A percentile compares a stretch with the other conserved stretches of the same genome.
Conservation (phyloP, 495 filamentous ascomycete species). For the Tuber umbilicatum region DNA sequence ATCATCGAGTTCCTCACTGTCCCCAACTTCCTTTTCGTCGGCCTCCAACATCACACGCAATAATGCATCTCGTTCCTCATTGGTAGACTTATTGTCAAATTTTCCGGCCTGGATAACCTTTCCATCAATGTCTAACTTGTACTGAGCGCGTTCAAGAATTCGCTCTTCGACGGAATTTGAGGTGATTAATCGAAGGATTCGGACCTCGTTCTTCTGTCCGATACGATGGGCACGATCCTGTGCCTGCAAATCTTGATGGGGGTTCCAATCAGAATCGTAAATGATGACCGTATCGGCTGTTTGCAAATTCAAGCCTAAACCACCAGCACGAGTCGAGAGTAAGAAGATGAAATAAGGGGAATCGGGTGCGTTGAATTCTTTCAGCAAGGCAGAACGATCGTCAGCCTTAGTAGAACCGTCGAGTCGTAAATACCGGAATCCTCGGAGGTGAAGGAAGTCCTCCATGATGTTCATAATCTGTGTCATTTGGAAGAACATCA, state of each 20-base stretch:
- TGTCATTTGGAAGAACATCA: conserved; percentile 99
- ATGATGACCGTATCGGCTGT: conserved; percentile 98
- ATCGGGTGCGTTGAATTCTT: conserved; percentile 76
- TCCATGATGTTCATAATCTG: conserved; percentile 99
- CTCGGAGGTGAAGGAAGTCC: conserved; percentile 81
- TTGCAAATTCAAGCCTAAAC: conserved; percentile 91
- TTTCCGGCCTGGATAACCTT: conserved; percentile 99
- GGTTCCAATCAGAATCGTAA: conserved; percentile 99
- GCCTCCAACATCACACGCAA: conserved; percentile 83
- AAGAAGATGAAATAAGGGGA: conserved; percentile 97
- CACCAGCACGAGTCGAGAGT: conserved; percentile 97
- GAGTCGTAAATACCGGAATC: conserved; percentile 76
- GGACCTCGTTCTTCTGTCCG: conserved; percentile 98
- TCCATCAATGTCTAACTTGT: conserved; percentile 97
- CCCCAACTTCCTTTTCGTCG: conserved; percentile 75
- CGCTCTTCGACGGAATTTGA: conserved; percentile 98
- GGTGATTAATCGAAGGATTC: conserved; percentile 88
- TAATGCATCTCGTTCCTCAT: conserved; percentile 95
- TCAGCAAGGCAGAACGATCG: conserved; percentile 85
- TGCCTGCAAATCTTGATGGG: conserved; percentile 96
- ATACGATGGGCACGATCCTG: conserved; percentile 99
- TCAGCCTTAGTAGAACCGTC: conserved; percentile 97
- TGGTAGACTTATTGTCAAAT: conserved; percentile 98
- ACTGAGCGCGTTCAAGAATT: conserved; percentile 93
- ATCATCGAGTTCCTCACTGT: conserved; percentile 91